Evolutionary conservation across 257 asterid species (phyloP), one percentile per base, ranked within the genome.

Genomic region (Nicotiana noctiflora): DNA sequence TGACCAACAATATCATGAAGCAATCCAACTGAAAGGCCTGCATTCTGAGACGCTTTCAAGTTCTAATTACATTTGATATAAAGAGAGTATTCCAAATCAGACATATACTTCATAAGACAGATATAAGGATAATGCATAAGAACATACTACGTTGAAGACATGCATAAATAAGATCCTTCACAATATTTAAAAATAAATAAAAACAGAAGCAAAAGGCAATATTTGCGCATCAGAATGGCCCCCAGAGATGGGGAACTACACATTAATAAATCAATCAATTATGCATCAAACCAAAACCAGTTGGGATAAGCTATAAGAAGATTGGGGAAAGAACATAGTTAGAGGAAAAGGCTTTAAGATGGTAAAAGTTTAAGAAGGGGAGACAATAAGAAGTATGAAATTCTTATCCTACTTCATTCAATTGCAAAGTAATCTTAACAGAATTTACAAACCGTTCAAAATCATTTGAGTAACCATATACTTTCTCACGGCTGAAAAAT

Each of bases 391-490:
- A 44, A 11, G 29, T 25, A 61, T 67, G 80, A 46, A 29, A 60
- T 44, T 77, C 44, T 25, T 57, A 18, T 65, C 79, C 27, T 31
- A 60, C 67, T 34, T 44, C 56, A 60, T 65, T 66, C 64, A 27
- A 52, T 59, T 52, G 55, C 13, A 12, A 63, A n/a, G 57, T 51
- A 59, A 66, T 34, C 53, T 57, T 53, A n/a, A 53, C 7, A 76
- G 53, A 44, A 64, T 64, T 70, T 53, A 85, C 90, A n/a, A 66
- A 92, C 98, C 97, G 89, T 85, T 93, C 97, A 77, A 93, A 91
- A 83, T 93, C 98, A 82, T 92, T 86, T 82, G 91, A 51, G 84
- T 65, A 88, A 80, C 98, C 97, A 60, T 92, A 93, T 63, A 92
- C 88, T 82, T 80, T 86, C 62, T 89, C 92, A 1, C 83, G 90